Evolutionary conservation across 345 rosid genomes (phyloP).

Genomic region (Syzygium oleosum): DNA sequence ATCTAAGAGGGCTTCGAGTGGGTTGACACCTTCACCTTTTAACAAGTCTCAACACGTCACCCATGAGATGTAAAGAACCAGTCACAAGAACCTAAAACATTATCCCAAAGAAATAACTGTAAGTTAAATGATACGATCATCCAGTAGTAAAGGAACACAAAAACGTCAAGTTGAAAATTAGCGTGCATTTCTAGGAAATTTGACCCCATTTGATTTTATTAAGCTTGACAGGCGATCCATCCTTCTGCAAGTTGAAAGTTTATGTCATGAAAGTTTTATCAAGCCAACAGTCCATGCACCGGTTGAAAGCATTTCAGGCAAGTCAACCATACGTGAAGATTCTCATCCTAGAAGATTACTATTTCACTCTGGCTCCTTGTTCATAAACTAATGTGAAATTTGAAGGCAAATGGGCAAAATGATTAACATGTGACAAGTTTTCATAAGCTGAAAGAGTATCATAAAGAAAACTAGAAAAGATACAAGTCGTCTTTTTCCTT

Average conservation of each 20-base stretch:
- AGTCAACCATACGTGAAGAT: neutral
- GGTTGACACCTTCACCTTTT: slow-evolving; percentile 31
- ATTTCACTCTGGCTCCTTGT: neutral
- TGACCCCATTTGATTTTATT: neutral
- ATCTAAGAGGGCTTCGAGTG: neutral
- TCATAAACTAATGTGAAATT: neutral
- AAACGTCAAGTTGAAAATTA: neutral
- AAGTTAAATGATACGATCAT: neutral
- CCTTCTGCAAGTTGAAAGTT: neutral
- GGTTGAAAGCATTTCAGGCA: neutral
- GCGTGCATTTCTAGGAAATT: neutral
- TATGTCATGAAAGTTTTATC: neutral
- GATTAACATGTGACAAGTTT: neutral
- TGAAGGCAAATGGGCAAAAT: neutral
- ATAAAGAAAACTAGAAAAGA: neutral
- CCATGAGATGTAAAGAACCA: slow-evolving; percentile 87
- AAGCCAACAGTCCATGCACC: neutral
- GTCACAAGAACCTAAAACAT: slow-evolving; percentile 68
- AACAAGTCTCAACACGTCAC: slow-evolving; percentile 73
- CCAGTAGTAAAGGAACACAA: neutral
- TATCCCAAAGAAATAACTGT: neutral
- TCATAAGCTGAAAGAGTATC: neutral
- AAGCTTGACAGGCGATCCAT: neutral
- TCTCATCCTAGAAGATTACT: neutral
- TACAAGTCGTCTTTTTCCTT: neutral